Evolutionary conservation across 2,329 filamentous ascomycete species (phyloP).

Genomic region (Nothophoma quercina): DNA sequence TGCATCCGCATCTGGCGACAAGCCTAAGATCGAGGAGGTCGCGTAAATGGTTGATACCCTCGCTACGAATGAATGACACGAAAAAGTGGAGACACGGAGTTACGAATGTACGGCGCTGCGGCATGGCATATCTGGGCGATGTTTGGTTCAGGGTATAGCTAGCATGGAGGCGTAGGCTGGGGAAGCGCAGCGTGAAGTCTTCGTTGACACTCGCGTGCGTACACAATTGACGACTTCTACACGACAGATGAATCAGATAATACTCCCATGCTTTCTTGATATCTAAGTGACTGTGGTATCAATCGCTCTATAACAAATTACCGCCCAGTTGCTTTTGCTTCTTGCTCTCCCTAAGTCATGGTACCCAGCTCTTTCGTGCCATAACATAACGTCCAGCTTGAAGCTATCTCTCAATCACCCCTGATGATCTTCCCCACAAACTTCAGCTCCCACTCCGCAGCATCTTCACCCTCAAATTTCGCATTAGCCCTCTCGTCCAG

Average conservation of each 20-base stretch:
- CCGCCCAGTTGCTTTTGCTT: not conserved
- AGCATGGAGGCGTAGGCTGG: constrained; percentile 4
- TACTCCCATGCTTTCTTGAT: constrained; percentile 3
- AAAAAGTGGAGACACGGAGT: constrained; percentile 11
- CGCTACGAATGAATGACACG: constrained; percentile 21
- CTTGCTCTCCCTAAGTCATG: not conserved
- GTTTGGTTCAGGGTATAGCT: not conserved
- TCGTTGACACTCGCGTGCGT: constrained; percentile 1
- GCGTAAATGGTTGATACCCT: constrained; percentile 28
- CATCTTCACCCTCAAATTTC: constrained; percentile 39
- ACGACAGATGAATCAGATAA: constrained; percentile 17
- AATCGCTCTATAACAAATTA: constrained; percentile 6
- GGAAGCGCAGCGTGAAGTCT: constrained; percentile 10
- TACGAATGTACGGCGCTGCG: constrained; percentile 10
- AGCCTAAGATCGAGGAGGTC: constrained; percentile 59
- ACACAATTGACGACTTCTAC: constrained; percentile 15
- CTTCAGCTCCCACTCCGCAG: constrained; percentile 49
- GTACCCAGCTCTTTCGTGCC: no score
- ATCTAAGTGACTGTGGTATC: constrained; percentile 5
- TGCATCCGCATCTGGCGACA: constrained; percentile 37
- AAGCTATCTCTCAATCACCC: constrained; percentile 22
- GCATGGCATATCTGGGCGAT: constrained; percentile 5
- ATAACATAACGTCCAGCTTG: not conserved
- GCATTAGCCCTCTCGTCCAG: constrained; percentile 42
- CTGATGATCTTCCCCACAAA: constrained; percentile 48